Evolutionary conservation across 352 stramenopile species (phyloP).

Genomic region (Pythium guiyangense): DNA sequence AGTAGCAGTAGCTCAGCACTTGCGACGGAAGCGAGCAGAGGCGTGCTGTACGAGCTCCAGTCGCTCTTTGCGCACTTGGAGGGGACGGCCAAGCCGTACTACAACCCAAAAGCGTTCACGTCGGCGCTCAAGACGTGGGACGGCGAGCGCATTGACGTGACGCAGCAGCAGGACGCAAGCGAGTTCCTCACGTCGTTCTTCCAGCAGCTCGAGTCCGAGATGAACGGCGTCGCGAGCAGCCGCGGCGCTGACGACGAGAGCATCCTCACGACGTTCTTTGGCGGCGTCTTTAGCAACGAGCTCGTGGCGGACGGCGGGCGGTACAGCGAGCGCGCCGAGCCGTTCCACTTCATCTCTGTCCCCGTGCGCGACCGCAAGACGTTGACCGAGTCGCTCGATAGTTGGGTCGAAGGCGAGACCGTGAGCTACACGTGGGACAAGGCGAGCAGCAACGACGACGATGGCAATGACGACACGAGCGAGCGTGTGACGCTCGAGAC

Average conservation of each 20-base stretch:
- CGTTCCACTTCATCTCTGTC: slow-evolving; percentile 90
- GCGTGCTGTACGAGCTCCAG: slow-evolving; percentile 85
- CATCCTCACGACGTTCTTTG: slow-evolving; percentile 85
- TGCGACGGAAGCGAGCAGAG: slow-evolving; percentile 9
- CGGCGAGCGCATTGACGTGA: slow-evolving; percentile 84
- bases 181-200: slow-evolving; percentile 94
- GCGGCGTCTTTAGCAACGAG: slow-evolving; percentile 90
- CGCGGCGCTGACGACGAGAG: slow-evolving; percentile 60
- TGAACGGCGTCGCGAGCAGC: slow-evolving; percentile 63
- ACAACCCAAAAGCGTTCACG: slow-evolving; percentile 81
- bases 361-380: slow-evolving; percentile 87
- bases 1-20: no score
- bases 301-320: slow-evolving; percentile 81
- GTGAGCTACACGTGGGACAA: slow-evolving; percentile 90
- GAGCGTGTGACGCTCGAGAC: slow-evolving; percentile 87
- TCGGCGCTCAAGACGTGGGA: slow-evolving; percentile 86
- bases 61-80: slow-evolving; percentile 89
- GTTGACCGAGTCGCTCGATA: slow-evolving; percentile 79
- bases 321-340: slow-evolving; percentile 87
- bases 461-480: no score
- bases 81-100: slow-evolving; percentile 80
- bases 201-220: slow-evolving; percentile 89
- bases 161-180: slow-evolving; percentile 90
- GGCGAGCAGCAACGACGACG: slow-evolving; percentile 12
- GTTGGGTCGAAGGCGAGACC: slow-evolving; percentile 88